Conservation (phyloP, 345 rosid species). For the Clarkia xantiana region DNA sequence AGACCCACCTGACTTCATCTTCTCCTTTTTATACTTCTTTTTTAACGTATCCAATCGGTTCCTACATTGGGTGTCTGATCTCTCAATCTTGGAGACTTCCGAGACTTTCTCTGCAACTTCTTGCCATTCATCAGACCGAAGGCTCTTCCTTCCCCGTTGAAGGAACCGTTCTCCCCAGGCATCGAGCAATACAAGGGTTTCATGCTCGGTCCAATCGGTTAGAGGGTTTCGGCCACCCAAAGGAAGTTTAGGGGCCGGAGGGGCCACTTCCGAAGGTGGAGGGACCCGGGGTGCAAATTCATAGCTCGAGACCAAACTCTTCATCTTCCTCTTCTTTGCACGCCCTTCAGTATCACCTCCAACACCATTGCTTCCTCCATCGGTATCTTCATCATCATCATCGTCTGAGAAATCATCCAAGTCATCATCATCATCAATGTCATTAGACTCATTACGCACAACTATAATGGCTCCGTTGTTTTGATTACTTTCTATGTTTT, state of each 20-base stretch:
- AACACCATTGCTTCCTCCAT: slow-evolving; percentile 20
- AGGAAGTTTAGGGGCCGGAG: slow-evolving; percentile 23
- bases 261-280: slow-evolving; percentile 7
- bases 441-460: slow-evolving; percentile 3
- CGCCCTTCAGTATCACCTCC: slow-evolving; percentile 28
- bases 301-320: slow-evolving; percentile 52
- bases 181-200: slow-evolving; percentile 67
- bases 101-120: slow-evolving; percentile 94
- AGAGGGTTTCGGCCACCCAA: slow-evolving; percentile 45
- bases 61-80: slow-evolving; percentile 75
- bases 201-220: slow-evolving; percentile 85
- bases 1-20: slow-evolving; percentile 27
- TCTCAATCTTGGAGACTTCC: slow-evolving; percentile 54
- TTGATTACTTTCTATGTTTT: background rate
- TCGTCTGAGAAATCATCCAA: slow-evolving; percentile 27
- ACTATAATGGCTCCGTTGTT: background rate
- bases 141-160: slow-evolving; percentile 78
- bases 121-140: slow-evolving; percentile 87
- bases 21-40: slow-evolving; percentile 93
- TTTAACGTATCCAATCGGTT: slow-evolving; percentile 77
- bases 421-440: slow-evolving; percentile 21
- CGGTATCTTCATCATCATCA: slow-evolving; percentile 26
- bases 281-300: slow-evolving; percentile 80
- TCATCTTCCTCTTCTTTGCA: slow-evolving; percentile 60
- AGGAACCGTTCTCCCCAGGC: slow-evolving; percentile 89